phyloP scores from a whole-genome alignment of 768 basidiomycete species.

The Hericium rajendrae region DNA sequence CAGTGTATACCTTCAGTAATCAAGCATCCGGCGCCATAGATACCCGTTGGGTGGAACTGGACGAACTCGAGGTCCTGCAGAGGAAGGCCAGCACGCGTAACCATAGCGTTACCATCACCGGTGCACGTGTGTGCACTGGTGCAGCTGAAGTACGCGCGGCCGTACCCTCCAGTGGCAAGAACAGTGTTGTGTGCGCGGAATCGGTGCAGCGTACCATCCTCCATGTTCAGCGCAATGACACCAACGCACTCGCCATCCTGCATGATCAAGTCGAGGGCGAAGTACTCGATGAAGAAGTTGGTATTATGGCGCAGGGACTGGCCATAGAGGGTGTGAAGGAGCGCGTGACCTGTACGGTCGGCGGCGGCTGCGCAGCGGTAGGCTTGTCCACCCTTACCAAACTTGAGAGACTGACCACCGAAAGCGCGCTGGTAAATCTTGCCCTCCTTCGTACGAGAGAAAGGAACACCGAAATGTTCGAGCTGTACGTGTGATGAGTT shows the following conservation, averaged over 20 bases:
- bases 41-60: conserved; percentile 99
- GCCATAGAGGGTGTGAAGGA: conserved; percentile 97
- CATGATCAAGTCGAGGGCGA: conserved; percentile 99
- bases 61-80: conserved; percentile 97
- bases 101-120: conserved; percentile 99
- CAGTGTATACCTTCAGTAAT: conserved; percentile 81
- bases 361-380: conserved; percentile 98
- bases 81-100: conserved; percentile 90
- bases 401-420: conserved; percentile 95
- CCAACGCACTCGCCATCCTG: conserved; percentile 98
- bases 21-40: conserved; percentile 97
- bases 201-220: conserved; percentile 96
- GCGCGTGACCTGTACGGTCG: conserved; percentile 96
- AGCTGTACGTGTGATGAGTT: conserved; percentile 42
- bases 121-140: conserved; percentile 99
- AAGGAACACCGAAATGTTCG: conserved; percentile 97
- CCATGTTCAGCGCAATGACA: conserved; percentile 98
- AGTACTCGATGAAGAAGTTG: conserved; percentile 99
- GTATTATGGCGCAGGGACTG: conserved; percentile 98
- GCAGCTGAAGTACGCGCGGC: conserved; percentile 96
- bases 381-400: conserved; percentile 96
- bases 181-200: conserved; percentile 99
- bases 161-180: conserved; percentile 96
- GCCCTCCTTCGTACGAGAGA: conserved; percentile 96
- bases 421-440: conserved; percentile 99